A percentile compares a stretch with the other conserved stretches of the same genome.
These are phyloP conservation scores for Herpetospermum pedunculosum DNA, from an alignment of 306 rosid genomes.

Conservation along the genomic window DNA sequence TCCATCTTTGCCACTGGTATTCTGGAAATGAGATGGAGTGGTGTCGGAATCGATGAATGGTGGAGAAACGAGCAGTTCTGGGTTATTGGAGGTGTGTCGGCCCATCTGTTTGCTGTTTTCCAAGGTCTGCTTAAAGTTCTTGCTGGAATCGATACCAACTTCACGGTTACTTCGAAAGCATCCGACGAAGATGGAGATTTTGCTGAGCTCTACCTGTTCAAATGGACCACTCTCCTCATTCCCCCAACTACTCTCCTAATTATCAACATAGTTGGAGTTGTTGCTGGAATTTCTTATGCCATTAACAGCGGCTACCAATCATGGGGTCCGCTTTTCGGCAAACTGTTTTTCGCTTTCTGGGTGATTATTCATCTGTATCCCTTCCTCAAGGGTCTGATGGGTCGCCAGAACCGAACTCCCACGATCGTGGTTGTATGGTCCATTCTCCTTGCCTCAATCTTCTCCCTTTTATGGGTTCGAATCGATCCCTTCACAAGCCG, in stretches of 20 bases:
- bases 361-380: constrained; percentile 93
- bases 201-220: constrained; percentile 82
- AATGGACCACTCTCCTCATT: constrained; percentile 94
- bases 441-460: constrained; percentile 83
- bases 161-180: constrained; percentile 96
- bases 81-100: constrained; percentile 95
- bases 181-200: constrained; percentile 93
- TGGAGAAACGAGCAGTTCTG: constrained; percentile 99
- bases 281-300: constrained; percentile 91
- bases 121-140: constrained; percentile 97
- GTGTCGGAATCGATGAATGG: constrained; percentile 95
- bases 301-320: constrained; percentile 97
- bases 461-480: constrained; percentile 89
- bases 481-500: constrained; percentile 78
- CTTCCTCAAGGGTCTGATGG: constrained; percentile 99
- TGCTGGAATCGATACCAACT: constrained; percentile 93
- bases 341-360: constrained; percentile 98
- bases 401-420: constrained; percentile 92
- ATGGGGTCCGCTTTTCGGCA: constrained; percentile 98
- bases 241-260: constrained; percentile 92
- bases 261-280: constrained; percentile 88
- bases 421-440: constrained; percentile 96
- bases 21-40: constrained; percentile 99
- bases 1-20: constrained; percentile 98
- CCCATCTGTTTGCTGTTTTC: constrained; percentile 86